phyloP scores from a whole-genome alignment of 2,329 filamentous ascomycete genomes.

The Capronia americana region DNA sequence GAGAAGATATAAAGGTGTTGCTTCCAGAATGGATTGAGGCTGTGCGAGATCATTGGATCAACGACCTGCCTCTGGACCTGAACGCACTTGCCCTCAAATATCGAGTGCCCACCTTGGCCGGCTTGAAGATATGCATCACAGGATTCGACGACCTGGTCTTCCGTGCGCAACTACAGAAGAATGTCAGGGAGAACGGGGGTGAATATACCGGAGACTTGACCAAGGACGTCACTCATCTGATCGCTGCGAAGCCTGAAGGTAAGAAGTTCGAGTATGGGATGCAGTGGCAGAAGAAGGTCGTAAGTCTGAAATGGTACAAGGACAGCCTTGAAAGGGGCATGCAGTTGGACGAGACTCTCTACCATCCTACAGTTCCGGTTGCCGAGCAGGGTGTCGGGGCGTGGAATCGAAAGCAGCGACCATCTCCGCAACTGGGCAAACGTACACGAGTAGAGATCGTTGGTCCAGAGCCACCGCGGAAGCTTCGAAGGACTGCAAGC shows the following conservation, averaged over 20 bases:
- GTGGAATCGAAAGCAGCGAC: slow-evolving; percentile 66
- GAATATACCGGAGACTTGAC: slow-evolving; percentile 87
- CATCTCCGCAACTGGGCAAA: slow-evolving; percentile 63
- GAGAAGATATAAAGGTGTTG: slow-evolving; percentile 84
- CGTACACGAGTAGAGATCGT: slow-evolving; percentile 60
- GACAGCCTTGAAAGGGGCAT: slow-evolving; percentile 85
- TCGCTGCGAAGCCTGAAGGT: slow-evolving; percentile 78
- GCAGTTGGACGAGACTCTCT: slow-evolving; percentile 85
- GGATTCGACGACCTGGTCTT: slow-evolving; percentile 71
- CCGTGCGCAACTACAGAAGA: slow-evolving; percentile 72
- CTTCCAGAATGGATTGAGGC: slow-evolving; percentile 83
- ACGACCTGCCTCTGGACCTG: slow-evolving; percentile 77
- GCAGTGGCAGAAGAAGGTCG: slow-evolving; percentile 78
- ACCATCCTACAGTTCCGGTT: slow-evolving; percentile 73
- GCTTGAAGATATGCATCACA: slow-evolving; percentile 70
- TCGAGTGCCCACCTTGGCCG: slow-evolving; percentile 53
- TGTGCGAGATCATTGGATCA: slow-evolving; percentile 78
- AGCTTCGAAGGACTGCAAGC: slow-evolving; percentile 86
- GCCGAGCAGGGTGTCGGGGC: slow-evolving; percentile 79
- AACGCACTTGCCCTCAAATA: slow-evolving; percentile 68
- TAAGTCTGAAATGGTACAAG: slow-evolving; percentile 82
- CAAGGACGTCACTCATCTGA: slow-evolving; percentile 82
- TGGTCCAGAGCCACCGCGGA: slow-evolving; percentile 70
- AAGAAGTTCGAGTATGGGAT: slow-evolving; percentile 91
- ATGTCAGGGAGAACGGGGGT: slow-evolving; percentile 74